phyloP scores from a whole-genome alignment of 371 early-diverging fungal genomes.

The Zychaea mexicana region DNA sequence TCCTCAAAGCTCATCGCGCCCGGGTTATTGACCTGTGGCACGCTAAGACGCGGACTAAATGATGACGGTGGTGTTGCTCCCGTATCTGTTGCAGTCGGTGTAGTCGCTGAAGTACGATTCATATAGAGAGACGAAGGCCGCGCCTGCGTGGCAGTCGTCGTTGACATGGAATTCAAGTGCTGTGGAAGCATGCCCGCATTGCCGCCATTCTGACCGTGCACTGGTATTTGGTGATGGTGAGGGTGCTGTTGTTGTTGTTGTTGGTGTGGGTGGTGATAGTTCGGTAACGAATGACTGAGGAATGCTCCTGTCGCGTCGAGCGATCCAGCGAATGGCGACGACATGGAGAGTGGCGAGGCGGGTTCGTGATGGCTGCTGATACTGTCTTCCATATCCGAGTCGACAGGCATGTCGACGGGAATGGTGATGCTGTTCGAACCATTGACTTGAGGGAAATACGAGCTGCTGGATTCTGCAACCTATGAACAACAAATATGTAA shows the following conservation, averaged over 20 bases:
- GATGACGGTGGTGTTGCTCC: not conserved
- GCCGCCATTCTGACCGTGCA: not conserved
- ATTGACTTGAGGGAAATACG: conserved; percentile 20
- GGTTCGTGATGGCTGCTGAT: conserved; percentile 10
- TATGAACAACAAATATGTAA: not conserved
- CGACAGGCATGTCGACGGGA: conserved; percentile 30
- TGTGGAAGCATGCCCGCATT: not conserved
- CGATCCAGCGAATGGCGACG: conserved; percentile 3
- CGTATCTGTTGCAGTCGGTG: not conserved
- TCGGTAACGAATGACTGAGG: conserved; percentile 24
- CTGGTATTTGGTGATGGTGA: too few relatives aligned
- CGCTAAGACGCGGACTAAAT: not conserved
- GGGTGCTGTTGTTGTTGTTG: too few relatives aligned
- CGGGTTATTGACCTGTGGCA: conserved; percentile 8
- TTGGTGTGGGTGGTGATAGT: conserved; percentile 3
- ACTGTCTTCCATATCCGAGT: conserved; percentile 38
- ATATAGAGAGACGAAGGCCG: conserved; percentile 12
- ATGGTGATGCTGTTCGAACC: conserved; percentile 36
- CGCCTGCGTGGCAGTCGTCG: conserved; percentile 18
- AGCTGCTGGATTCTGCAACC: not conserved
- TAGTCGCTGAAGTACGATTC: too few relatives aligned
- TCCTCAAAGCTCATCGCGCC: conserved; percentile 31
- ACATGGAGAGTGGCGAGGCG: conserved; percentile 17
- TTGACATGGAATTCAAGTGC: not conserved
- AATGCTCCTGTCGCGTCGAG: conserved; percentile 10